phyloP scores from a whole-genome alignment of 2,329 filamentous ascomycete genomes.

The Penicillium sp. region DNA sequence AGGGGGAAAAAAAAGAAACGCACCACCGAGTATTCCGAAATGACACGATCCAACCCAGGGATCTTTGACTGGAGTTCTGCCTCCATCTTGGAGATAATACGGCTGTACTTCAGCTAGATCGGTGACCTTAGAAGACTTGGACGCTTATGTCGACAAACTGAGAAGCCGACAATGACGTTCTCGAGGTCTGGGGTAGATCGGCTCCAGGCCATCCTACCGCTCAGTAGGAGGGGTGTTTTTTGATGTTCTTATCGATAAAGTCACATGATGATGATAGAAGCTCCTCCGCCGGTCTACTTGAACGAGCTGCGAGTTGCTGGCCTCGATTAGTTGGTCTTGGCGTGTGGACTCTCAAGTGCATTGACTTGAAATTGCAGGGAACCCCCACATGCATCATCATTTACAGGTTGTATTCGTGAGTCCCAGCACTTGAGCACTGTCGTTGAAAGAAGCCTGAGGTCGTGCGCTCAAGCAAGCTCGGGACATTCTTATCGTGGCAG shows the following conservation, averaged over 20 bases:
- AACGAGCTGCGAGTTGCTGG: too few relatives aligned
- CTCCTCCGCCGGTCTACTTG: neutral
- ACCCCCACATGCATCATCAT: too few relatives aligned
- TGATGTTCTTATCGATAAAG: constrained; percentile 21
- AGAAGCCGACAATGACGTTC: constrained; percentile 6
- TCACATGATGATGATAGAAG: constrained; percentile 10
- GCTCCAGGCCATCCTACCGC: neutral
- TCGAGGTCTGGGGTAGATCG: constrained; percentile 14
- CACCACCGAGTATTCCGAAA: constrained; percentile 81
- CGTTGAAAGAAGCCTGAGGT: too few relatives aligned
- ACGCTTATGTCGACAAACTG: neutral
- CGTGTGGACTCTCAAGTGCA: too few relatives aligned
- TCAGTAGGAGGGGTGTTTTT: constrained; percentile 15
- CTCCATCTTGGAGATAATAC: constrained; percentile 56
- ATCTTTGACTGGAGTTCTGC: constrained; percentile 77
- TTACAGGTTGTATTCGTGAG: too few relatives aligned
- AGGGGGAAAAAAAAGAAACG: constrained; percentile 15
- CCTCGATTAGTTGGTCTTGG: too few relatives aligned
- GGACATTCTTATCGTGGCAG: neutral
- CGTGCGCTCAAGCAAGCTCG: too few relatives aligned
- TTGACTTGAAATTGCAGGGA: too few relatives aligned
- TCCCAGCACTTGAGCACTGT: too few relatives aligned
- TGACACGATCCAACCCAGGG: constrained; percentile 78
- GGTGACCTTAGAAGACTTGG: neutral
- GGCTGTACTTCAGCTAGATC: too few relatives aligned